Base-by-base conservation (phyloP, 306 rosid species). In the Glycine tomentella region DNA sequence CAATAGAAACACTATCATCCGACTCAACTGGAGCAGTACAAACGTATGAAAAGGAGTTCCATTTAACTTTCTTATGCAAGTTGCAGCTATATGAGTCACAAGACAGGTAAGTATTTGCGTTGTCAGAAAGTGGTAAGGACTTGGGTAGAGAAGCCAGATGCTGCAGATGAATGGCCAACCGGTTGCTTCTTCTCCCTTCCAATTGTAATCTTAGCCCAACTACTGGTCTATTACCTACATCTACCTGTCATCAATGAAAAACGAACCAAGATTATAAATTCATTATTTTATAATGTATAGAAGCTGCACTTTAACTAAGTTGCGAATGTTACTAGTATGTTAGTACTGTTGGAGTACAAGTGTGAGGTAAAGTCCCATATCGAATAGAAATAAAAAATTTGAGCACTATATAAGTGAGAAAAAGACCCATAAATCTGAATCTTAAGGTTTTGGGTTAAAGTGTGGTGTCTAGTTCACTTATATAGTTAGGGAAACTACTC, bases 191-290 rank as follows among this genome's bases (percentile, higher is more conserved):
- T 85, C 88, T 92, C 31, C 98, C 98, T 87, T 89, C 98, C 79
- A 94, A 69, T 81, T 92, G 90, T 83, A 94, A 86, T 64, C 98
- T 87, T 38, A 94, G 84, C 34, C 98, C 97, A 63, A 89, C 82
- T 71, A 94, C 97, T n/a, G 98, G 98, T 78, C 92, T 88, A 77
- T 87, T 90, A n/a, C 98, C 98, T 45, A 92, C 98, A 80, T 92
- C 97, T 78, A 94, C 94, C 97, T 93, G 87, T 48, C 83, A 84
- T 67, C 33, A 75, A 65, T 14, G 49, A 7, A 66, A 61, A 38
- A 61, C 20, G 46, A 83, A 57, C 59, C 48, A 56, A 80, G 5
- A 20, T 53, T 53, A 63, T 25, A 25, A 76, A 36, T 33, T 33
- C 25, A n/a, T 49, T 64, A 17, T 36, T 36, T 58, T 74, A 36